Conservation (phyloP, 73 alveolate species). For the Halteria grandinella region DNA sequence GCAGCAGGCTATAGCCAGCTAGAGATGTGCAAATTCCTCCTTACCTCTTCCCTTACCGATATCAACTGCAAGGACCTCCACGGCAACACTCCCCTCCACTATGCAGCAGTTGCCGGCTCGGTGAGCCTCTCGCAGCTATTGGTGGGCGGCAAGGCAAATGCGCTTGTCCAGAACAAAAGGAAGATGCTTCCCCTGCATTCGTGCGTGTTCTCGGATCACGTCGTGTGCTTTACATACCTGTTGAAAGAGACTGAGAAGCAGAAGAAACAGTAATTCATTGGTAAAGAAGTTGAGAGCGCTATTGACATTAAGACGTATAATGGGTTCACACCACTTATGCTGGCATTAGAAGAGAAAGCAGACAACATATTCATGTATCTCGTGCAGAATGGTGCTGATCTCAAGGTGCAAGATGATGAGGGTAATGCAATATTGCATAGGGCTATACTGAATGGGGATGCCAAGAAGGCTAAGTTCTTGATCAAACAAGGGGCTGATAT, state of each 20-base stretch:
- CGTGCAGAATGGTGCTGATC: slow-evolving; percentile 10
- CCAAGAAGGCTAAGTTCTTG: slow-evolving; percentile 38
- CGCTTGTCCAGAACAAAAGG: slow-evolving; percentile 26
- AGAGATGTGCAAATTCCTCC: slow-evolving; percentile 36
- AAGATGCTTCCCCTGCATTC: slow-evolving; percentile 55
- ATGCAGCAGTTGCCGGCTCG: slow-evolving; percentile 67
- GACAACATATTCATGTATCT: slow-evolving; percentile 61
- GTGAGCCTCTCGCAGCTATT: slow-evolving; percentile 3
- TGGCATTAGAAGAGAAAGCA: slow-evolving; percentile 48
- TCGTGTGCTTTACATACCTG: slow-evolving; percentile 15
- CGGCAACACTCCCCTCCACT: slow-evolving; percentile 64
- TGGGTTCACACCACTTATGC: slow-evolving; percentile 58
- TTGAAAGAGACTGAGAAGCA: slow-evolving; percentile 53
- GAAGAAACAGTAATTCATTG: background rate
- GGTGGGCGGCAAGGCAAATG: slow-evolving; percentile 4
- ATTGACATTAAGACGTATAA: slow-evolving; percentile 17
- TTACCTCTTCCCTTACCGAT: slow-evolving; percentile 29
- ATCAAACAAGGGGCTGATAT: slow-evolving; percentile 58
- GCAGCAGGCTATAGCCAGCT: slow-evolving; percentile 61
- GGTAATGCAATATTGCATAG: slow-evolving; percentile 58
- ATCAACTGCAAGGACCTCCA: slow-evolving; percentile 53
- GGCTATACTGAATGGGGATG: slow-evolving; percentile 23
- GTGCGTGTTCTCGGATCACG: slow-evolving; percentile 47
- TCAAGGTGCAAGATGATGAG: slow-evolving; percentile 54
- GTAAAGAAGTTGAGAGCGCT: slow-evolving; percentile 12